Evolutionary conservation across 164 flowering plant species (phyloP).

Genomic region (Akebia trifoliata): DNA sequence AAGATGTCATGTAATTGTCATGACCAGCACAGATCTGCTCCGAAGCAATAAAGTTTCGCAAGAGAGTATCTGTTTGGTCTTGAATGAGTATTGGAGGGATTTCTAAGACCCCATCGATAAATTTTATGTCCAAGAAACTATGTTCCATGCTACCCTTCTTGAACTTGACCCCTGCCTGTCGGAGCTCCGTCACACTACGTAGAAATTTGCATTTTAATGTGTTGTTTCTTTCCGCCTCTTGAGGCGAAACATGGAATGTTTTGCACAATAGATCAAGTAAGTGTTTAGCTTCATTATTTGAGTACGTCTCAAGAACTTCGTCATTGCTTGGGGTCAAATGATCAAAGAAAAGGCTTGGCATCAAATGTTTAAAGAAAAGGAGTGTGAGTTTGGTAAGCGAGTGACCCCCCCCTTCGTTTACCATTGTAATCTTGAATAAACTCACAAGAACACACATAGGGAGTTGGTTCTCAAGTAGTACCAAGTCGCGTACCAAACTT

Average conservation of each 20-base stretch:
- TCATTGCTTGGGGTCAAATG: conserved; percentile 4
- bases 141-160: not conserved
- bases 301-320: not conserved
- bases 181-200: conserved; percentile 9
- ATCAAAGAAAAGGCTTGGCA: too few relatives aligned
- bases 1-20: not conserved
- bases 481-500: conserved; percentile 37
- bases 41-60: conserved; percentile 30
- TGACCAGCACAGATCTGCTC: conserved; percentile 7
- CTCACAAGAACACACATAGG: conserved; percentile 25
- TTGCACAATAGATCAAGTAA: conserved; percentile 7
- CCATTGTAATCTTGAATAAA: not conserved
- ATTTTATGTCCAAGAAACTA: conserved; percentile 26
- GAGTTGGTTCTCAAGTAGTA: conserved; percentile 51
- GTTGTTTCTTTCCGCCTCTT: not conserved
- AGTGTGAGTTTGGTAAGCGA: conserved; percentile 1
- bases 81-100: conserved; percentile 24
- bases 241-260: conserved; percentile 3
- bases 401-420: conserved; percentile 2
- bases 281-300: not conserved
- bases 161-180: conserved; percentile 7
- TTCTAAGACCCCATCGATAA: conserved; percentile 21
- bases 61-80: conserved; percentile 9
- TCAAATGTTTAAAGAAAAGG: conserved; percentile 24
- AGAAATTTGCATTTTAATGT: not conserved